Conservation (phyloP, 140 eudicot genomes). For the Anethum foeniculum region DNA sequence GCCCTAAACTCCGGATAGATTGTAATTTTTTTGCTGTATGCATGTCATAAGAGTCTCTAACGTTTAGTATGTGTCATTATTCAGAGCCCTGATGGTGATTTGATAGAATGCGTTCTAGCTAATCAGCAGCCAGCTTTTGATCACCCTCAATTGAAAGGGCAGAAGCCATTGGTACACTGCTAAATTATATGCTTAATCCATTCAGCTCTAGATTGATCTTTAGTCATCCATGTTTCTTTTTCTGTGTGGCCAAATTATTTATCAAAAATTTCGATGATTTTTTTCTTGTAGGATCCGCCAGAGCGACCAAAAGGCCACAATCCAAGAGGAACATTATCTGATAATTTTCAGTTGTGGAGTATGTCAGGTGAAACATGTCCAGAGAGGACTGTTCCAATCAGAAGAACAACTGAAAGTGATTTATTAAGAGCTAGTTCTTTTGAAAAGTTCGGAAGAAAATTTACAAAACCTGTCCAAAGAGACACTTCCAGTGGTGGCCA, state of each 20-base stretch:
- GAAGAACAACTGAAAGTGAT: conserved; percentile 84
- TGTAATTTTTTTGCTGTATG: conserved; percentile 6
- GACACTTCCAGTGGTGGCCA: conserved; percentile 63
- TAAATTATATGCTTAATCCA: neutral
- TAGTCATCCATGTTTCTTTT: neutral
- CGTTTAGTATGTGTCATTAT: neutral
- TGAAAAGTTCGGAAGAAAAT: conserved; percentile 57
- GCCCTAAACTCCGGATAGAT: neutral
- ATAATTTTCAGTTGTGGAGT: conserved; percentile 69
- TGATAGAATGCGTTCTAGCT: conserved; percentile 63
- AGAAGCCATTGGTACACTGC: conserved; percentile 57
- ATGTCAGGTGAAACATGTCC: conserved; percentile 75
- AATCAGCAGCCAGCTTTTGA: conserved; percentile 90
- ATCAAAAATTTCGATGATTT: neutral
- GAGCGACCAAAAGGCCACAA: conserved; percentile 63
- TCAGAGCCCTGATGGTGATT: conserved; percentile 89
- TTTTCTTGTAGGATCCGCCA: conserved; percentile 61
- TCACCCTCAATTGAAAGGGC: conserved; percentile 66
- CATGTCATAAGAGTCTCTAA: neutral
- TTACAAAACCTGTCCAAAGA: conserved; percentile 39
- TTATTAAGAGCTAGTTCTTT: conserved; percentile 56
- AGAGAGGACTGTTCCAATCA: conserved; percentile 74
- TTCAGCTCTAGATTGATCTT: neutral
- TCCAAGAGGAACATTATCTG: conserved; percentile 28
- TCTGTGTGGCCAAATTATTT: neutral